Conservation (phyloP, 139 green algal species). For the Mychonastes homosphaera region DNA sequence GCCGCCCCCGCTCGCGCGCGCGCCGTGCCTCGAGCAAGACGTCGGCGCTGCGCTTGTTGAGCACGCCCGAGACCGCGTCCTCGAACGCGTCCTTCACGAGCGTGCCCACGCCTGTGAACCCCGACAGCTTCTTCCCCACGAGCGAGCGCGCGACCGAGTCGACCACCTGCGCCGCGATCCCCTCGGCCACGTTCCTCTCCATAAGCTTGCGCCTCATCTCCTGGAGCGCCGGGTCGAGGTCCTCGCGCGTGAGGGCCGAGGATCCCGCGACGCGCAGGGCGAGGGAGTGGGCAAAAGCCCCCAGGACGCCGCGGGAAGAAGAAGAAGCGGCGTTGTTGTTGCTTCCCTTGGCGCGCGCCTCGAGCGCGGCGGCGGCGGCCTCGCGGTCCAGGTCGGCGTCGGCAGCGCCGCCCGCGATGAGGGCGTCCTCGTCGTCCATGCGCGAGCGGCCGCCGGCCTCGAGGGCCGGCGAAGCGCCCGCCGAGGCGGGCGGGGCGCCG, state of each 20-base stretch:
- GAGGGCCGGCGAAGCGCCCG: no score
- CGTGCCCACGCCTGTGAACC: slow-evolving; percentile 69
- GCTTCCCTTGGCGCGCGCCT: slow-evolving; percentile 6
- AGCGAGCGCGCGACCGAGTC: slow-evolving; percentile 57
- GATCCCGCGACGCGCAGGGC: slow-evolving; percentile 69
- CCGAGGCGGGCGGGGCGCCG: no score
- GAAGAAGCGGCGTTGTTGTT: slow-evolving; percentile 8
- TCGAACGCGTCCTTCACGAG: slow-evolving; percentile 72
- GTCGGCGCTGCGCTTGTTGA: slow-evolving; percentile 62
- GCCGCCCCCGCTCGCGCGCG: slow-evolving; percentile 41
- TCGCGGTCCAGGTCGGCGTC: neutral
- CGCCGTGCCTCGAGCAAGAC: slow-evolving; percentile 37
- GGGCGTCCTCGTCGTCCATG: neutral
- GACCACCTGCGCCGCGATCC: slow-evolving; percentile 64
- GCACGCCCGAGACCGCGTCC: slow-evolving; percentile 67
- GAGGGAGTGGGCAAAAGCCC: slow-evolving; percentile 59
- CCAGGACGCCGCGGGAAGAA: slow-evolving; percentile 48
- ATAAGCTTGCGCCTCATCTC: slow-evolving; percentile 89
- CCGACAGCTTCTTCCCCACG: slow-evolving; percentile 71
- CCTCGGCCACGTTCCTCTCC: slow-evolving; percentile 94
- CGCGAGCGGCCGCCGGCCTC: no score
- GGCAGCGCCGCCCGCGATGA: neutral
- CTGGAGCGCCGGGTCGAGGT: slow-evolving; percentile 74
- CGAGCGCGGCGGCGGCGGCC: neutral
- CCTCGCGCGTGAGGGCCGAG: slow-evolving; percentile 51